Evolutionary conservation across 2,329 filamentous ascomycete genomes (phyloP).

Genomic region (Cladosporium austrohemisphaericum): DNA sequence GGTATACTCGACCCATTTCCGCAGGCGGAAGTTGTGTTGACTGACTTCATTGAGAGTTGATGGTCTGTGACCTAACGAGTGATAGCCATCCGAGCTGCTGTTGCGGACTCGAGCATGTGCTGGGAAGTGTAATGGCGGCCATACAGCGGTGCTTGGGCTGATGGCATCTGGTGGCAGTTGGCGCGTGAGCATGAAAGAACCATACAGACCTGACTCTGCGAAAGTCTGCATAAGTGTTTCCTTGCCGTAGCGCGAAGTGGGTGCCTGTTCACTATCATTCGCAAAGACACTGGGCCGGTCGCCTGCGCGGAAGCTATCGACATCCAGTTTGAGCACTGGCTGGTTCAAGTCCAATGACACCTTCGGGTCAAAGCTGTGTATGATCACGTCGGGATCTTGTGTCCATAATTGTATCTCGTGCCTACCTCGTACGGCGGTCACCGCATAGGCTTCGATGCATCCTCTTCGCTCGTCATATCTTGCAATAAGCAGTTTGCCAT

Average conservation of each 20-base stretch:
- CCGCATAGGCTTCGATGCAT: slow-evolving; percentile 74
- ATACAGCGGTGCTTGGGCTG: slow-evolving; percentile 48
- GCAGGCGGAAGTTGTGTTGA: slow-evolving; percentile 67
- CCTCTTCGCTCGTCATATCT: slow-evolving; percentile 70
- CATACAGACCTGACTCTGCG: slow-evolving; percentile 50
- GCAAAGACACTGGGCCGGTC: slow-evolving; percentile 21
- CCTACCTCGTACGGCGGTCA: slow-evolving; percentile 62
- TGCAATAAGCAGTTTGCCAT: slow-evolving; percentile 70
- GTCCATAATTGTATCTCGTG: slow-evolving; percentile 62
- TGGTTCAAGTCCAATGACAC: slow-evolving; percentile 71
- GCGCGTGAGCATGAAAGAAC: slow-evolving; percentile 65
- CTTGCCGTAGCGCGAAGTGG: slow-evolving; percentile 40
- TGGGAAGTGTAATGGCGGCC: slow-evolving; percentile 73
- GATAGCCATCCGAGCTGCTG: slow-evolving; percentile 43
- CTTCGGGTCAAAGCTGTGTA: slow-evolving; percentile 68
- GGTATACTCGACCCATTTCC: slow-evolving; percentile 69
- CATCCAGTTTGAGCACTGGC: slow-evolving; percentile 54
- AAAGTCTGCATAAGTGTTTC: slow-evolving; percentile 50
- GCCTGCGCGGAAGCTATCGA: slow-evolving; percentile 24
- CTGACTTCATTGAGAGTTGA: slow-evolving; percentile 57
- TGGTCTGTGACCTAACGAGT: slow-evolving; percentile 48
- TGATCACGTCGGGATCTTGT: slow-evolving; percentile 60
- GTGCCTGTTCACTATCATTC: slow-evolving; percentile 18
- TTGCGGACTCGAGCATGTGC: slow-evolving; percentile 56
- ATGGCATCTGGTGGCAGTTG: slow-evolving; percentile 42